Evolutionary conservation across 192 early-diverging fungal species (phyloP).

Genomic region (Backusella tarrabulga): DNA sequence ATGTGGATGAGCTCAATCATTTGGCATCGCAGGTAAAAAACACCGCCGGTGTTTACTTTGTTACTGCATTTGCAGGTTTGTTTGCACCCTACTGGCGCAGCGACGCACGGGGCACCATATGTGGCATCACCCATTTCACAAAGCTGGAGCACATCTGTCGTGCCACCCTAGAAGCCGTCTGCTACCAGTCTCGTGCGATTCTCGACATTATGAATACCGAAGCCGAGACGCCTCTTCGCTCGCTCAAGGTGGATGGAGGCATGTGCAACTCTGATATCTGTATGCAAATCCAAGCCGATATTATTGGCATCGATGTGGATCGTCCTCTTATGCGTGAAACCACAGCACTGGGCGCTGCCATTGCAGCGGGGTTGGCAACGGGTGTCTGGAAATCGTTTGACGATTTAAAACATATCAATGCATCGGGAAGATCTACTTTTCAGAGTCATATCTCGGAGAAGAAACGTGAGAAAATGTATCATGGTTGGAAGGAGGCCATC

Average conservation of each 20-base stretch:
- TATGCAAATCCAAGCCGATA: conserved; percentile 93
- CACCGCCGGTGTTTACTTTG: conserved; percentile 92
- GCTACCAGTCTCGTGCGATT: conserved; percentile 86
- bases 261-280: conserved; percentile 85
- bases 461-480: conserved; percentile 57
- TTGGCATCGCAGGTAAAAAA: conserved; percentile 65
- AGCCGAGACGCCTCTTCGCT: conserved; percentile 59
- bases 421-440: conserved; percentile 42
- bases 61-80: conserved; percentile 89
- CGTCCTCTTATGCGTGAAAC: conserved; percentile 89
- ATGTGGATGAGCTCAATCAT: conserved; percentile 69
- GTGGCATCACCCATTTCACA: conserved; percentile 88
- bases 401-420: conserved; percentile 50
- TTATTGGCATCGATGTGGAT: conserved; percentile 74
- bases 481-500: conserved; percentile 74
- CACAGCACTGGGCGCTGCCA: conserved; percentile 88
- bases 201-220: conserved; percentile 88
- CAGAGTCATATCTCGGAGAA: conserved; percentile 41
- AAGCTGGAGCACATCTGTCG: conserved; percentile 82
- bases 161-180: conserved; percentile 87
- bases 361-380: conserved; percentile 80
- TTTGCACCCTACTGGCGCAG: conserved; percentile 95
- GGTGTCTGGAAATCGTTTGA: conserved; percentile 61
- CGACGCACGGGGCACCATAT: conserved; percentile 84
- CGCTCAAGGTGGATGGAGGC: conserved; percentile 90